Conservation (phyloP, 2,329 filamentous ascomycete species). For the Penicillium aurantiogriseum region DNA sequence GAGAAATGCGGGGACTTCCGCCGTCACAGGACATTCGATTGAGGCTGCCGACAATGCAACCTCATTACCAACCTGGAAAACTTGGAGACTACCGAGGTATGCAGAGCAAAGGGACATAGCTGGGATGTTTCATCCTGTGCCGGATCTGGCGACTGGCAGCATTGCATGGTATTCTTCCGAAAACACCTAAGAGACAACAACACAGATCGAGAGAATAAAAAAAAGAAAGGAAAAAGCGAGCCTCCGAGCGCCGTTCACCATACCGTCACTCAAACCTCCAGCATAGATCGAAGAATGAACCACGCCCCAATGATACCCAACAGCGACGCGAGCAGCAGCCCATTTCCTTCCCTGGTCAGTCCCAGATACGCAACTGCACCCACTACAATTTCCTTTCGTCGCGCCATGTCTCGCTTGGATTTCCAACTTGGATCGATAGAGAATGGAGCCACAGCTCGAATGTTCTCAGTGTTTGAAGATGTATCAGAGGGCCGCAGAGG, state of each 20-base stretch:
- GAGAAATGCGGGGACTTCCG: background rate
- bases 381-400: slow-evolving; percentile 59
- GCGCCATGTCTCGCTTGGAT: slow-evolving; percentile 52
- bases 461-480: slow-evolving; percentile 25
- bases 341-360: slow-evolving; percentile 49
- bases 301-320: slow-evolving; percentile 43
- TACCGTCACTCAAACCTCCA: slow-evolving; percentile 20
- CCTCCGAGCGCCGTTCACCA: background rate
- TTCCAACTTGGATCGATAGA: slow-evolving; percentile 58
- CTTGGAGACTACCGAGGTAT: background rate
- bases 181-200: background rate
- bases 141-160: background rate
- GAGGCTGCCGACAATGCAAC: background rate
- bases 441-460: slow-evolving; percentile 54
- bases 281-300: slow-evolving; percentile 41
- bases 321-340: slow-evolving; percentile 39
- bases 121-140: background rate
- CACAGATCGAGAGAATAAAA: background rate
- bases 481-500: slow-evolving; percentile 51
- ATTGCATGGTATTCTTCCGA: slow-evolving; percentile 5
- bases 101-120: background rate
- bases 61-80: background rate
- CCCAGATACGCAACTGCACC: slow-evolving; percentile 58
- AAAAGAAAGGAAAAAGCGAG: background rate
- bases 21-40: background rate